Base-by-base conservation (phyloP, 805 yeast species). In the Pichia cephalocereana region DNA sequence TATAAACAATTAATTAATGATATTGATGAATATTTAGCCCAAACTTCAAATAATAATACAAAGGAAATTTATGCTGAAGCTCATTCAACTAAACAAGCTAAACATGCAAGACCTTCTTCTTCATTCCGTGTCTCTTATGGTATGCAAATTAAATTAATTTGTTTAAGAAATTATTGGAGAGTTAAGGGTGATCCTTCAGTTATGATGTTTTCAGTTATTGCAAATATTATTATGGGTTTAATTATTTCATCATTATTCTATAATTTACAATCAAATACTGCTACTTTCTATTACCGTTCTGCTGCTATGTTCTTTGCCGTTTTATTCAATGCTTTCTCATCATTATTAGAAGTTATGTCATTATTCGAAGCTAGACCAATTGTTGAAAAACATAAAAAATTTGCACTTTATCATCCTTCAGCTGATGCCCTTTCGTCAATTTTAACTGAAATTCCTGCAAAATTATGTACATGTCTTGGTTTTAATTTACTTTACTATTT, bases 301-400 rank as follows among this genome's bases (percentile, higher is more conserved):
- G 79, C 87, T 40, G 74, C 82, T 42, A 68, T 84, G 71, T 85
- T 84, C 66, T 82, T 82, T 61, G 81, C 83, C 23, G 71, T 77
- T 42, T 67, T 80, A 57, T 80, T 79, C 63, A 80, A 80, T 59
- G 79, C 84, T 14, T 77, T 80, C 57, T 69, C 81, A 17, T 79
- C 82, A 17, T 60, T 80, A 50, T 67, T 79, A 57, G 87, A 81
- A 63, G 71, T 81, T 50, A 68, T 76, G 62, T 57, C 77, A 1
- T 58, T 78, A 28, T 80, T 68, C 58, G 81, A 77, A 55, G 71
- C 79, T 36, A 70, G 82, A 62, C 72, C 76, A 8, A 73, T 79
- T 52, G 77, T 78, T 34, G 82, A 77, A 57, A 79, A 79, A 56
- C 84, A 79, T 55, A 74, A 75, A 54, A 68, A 71, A 14, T 77